Base-by-base conservation (phyloP, 2,329 filamentous ascomycete genomes). In the Xylaria sp. region DNA sequence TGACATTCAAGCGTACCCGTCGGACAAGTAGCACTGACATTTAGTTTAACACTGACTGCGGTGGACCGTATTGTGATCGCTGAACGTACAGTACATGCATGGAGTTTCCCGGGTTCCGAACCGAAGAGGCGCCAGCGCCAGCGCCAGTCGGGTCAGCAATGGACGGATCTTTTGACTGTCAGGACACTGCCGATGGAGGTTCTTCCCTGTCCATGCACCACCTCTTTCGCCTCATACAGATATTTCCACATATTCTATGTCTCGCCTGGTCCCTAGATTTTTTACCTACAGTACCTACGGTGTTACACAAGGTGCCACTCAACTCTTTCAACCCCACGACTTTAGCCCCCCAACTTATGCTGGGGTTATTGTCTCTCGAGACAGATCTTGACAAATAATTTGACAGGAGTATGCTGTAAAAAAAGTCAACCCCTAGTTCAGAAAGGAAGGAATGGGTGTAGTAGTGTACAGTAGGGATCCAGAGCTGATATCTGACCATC, bases 341-440 rank as follows among this genome's bases (percentile, higher is more conserved):
- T 37, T 38, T 12, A 7, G n/a, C 25, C 57, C 45, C n/a, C 57
- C 35, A 49, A 47, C 28, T 31, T 31, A 50, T 47, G 38, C 52
- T 25, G 25, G 58, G 58, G 58, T 56, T n/a, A 25, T 33, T 35
- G 35, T n/a, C 15, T 45, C n/a, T 14, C 38, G 17, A 21, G 21
- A 52, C 46, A 33, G 37, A 61, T 38, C 52, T 57, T 61, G 58
- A 56, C 58, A 61, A 55, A 60, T 60, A 45, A 19, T 35, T 54
- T 50, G 3, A 54, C 35, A 33, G 21, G 28, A 23, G 57, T 60
- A 33, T 56, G 51, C 31, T 45, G 46, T 45, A 38, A 45, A 51
- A 50, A 14, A 28, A 33, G 3, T 25, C 19, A 40, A 31, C 45
- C 46, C 46, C 50, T 54, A 51, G 43, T 31, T n/a, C 4, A 28